phyloP scores from a whole-genome alignment of 2,329 filamentous ascomycete species.

The Helminthosporium solani region DNA sequence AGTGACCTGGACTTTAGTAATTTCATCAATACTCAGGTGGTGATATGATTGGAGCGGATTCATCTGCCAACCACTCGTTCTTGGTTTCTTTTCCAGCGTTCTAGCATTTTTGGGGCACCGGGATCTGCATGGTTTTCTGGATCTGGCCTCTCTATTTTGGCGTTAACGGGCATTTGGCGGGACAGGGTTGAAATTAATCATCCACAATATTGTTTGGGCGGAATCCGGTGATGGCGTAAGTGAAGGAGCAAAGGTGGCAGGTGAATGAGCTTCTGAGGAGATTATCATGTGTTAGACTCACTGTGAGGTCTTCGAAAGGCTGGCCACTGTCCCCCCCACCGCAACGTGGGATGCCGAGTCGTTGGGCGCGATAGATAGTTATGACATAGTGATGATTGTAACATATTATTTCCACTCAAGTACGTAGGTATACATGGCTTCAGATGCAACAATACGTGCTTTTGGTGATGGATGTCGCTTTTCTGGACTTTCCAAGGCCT shows the following conservation, averaged over 20 bases:
- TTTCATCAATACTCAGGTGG: slow-evolving; percentile 40
- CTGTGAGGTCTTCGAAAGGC: neutral
- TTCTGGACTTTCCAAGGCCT: too few species aligned
- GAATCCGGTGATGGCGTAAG: neutral
- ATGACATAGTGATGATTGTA: slow-evolving; percentile 12
- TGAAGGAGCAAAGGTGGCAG: slow-evolving; percentile 20
- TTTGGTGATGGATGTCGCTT: too few species aligned
- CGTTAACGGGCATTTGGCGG: slow-evolving; percentile 19
- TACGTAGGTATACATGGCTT: too few species aligned
- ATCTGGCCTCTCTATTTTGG: slow-evolving; percentile 19
- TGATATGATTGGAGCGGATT: slow-evolving; percentile 26
- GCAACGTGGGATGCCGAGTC: neutral
- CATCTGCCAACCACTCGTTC: slow-evolving; percentile 19
- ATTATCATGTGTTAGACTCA: neutral
- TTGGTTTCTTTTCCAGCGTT: slow-evolving; percentile 33
- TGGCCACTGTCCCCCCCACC: neutral
- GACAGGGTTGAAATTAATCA: slow-evolving; percentile 16
- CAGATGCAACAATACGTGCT: neutral
- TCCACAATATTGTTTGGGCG: slow-evolving; percentile 12
- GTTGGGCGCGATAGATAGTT: neutral
- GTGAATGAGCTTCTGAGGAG: neutral
- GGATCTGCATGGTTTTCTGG: slow-evolving; percentile 22
- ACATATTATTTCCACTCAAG: slow-evolving; percentile 8
- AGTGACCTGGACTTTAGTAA: slow-evolving; percentile 40
- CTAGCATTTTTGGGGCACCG: slow-evolving; percentile 27